A percentile compares a stretch with the other conserved stretches of the same genome.
These are phyloP conservation scores for Brettanomyces bruxellensis DNA, from an alignment of 805 yeast species.

Conservation along the genomic window DNA sequence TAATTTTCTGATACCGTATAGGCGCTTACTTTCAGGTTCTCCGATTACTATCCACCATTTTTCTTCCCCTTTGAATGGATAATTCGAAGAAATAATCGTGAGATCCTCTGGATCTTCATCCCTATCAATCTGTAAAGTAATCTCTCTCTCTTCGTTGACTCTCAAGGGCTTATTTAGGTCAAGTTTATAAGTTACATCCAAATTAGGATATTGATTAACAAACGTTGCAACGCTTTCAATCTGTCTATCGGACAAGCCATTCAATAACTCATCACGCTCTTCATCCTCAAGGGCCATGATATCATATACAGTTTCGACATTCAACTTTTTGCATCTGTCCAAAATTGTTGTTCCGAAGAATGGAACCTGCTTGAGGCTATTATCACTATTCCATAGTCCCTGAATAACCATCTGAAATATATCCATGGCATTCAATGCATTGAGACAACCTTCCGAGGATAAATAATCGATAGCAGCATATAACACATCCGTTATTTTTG, in stretches of 20 bases:
- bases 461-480: conserved; percentile 67
- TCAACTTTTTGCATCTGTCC: conserved; percentile 40
- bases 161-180: conserved; percentile 31
- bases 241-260: conserved; percentile 36
- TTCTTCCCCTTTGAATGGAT: conserved; percentile 54
- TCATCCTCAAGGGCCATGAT: conserved; percentile 62
- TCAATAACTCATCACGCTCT: conserved; percentile 53
- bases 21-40: conserved; percentile 43
- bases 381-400: conserved; percentile 75
- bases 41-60: conserved; percentile 90
- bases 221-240: conserved; percentile 70
- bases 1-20: conserved; percentile 67
- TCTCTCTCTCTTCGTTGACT: conserved; percentile 35
- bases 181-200: conserved; percentile 56
- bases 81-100: conserved; percentile 47
- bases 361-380: conserved; percentile 78
- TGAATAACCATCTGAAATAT: conserved; percentile 82
- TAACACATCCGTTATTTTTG: conserved; percentile 40
- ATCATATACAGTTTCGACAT: conserved; percentile 71
- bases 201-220: conserved; percentile 82
- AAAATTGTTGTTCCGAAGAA: conserved; percentile 42
- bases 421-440: conserved; percentile 79
- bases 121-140: conserved; percentile 44
- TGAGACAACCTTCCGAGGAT: conserved; percentile 71
- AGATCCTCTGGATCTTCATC: conserved; percentile 73